Evolutionary conservation across 495 filamentous ascomycete genomes (phyloP).

Genomic region (Podospora sp.): DNA sequence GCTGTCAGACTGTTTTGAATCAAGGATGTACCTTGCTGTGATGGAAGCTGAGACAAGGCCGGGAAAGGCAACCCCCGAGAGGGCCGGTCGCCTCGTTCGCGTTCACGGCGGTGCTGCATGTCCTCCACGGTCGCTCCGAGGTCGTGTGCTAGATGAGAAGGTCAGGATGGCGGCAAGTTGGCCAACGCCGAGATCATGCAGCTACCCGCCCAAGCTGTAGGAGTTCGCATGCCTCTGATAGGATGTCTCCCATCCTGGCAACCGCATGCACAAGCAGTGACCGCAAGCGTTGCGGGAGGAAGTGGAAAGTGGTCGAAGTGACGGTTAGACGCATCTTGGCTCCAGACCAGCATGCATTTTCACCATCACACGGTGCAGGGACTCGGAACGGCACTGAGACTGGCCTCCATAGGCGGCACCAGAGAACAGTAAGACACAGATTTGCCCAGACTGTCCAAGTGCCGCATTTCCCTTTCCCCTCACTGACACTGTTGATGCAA

Average conservation of each 20-base stretch:
- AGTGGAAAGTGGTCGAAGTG: not conserved
- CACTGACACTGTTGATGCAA: constrained; percentile 14
- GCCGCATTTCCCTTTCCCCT: not conserved
- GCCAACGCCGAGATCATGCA: constrained; percentile 26
- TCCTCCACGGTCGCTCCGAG: not conserved
- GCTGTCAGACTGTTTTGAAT: constrained; percentile 2
- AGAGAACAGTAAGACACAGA: not conserved
- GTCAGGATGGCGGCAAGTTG: constrained; percentile 14
- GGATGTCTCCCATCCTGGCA: constrained; percentile 15
- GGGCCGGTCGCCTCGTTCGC: constrained; percentile 26
- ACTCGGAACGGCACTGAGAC: not conserved
- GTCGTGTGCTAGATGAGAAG: constrained; percentile 1
- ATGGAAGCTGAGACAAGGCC: not conserved
- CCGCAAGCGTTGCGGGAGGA: not conserved
- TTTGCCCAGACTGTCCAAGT: not conserved
- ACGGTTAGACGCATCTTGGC: not conserved
- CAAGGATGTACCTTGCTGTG: constrained; percentile 23
- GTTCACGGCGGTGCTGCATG: constrained; percentile 1
- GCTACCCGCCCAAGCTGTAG: constrained; percentile 21
- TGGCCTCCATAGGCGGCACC: not conserved
- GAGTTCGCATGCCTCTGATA: constrained; percentile 13
- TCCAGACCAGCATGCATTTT: not conserved
- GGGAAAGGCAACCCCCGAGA: constrained; percentile 17
- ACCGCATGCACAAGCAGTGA: not conserved
- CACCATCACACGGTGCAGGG: not conserved